Evolutionary conservation across 371 early-diverging fungal species (phyloP).

Genomic region (Fennellomyces sp.): DNA sequence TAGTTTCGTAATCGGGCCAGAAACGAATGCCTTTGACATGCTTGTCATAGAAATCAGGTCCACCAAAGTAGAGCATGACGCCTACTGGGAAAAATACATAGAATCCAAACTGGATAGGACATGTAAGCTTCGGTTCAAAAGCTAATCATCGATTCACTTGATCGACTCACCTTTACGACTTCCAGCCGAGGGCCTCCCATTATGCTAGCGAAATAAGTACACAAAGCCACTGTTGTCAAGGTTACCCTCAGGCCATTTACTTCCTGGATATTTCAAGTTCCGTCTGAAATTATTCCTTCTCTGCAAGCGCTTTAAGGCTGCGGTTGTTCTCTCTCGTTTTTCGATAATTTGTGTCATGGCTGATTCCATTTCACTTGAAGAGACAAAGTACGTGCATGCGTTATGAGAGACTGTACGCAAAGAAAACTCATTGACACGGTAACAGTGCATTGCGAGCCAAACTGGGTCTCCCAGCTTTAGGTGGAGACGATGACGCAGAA

Average conservation of each 20-base stretch:
- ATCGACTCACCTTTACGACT: constrained; percentile 43
- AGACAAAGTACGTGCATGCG: constrained; percentile 59
- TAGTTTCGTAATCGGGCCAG: constrained; percentile 52
- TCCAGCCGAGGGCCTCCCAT: constrained; percentile 59
- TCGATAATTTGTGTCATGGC: constrained; percentile 20
- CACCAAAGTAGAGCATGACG: constrained; percentile 59
- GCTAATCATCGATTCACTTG: neutral
- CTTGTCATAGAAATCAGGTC: constrained; percentile 52
- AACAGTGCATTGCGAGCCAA: constrained; percentile 65
- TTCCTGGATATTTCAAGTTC: too few relatives aligned
- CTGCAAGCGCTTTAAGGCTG: too few relatives aligned
- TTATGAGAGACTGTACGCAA: neutral
- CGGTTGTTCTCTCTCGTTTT: neutral
- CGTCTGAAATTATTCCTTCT: too few relatives aligned
- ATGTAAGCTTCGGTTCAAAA: too few relatives aligned
- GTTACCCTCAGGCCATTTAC: too few relatives aligned
- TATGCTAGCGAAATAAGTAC: neutral
- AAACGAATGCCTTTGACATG: constrained; percentile 55
- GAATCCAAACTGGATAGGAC: constrained; percentile 47
- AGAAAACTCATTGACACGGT: neutral
- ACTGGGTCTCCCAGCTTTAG: constrained; percentile 73
- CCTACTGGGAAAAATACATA: constrained; percentile 60
- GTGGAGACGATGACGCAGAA: constrained; percentile 39
- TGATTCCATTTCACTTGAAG: constrained; percentile 58
- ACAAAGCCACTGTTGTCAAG: neutral